Evolutionary conservation across 305 asterid species (phyloP).

Genomic region (Fraxinus xanthoxyloides): DNA sequence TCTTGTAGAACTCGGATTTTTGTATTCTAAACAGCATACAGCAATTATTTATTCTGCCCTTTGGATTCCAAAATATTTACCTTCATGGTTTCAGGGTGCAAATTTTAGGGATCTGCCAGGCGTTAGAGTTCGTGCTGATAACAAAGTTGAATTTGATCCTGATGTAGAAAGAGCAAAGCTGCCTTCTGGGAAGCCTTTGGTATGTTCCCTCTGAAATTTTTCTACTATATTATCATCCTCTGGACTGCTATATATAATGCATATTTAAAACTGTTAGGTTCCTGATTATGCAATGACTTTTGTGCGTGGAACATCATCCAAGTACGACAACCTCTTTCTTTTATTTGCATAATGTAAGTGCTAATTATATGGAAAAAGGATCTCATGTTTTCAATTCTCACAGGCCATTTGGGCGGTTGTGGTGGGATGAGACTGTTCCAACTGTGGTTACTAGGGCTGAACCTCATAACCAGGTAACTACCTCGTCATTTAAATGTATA

Average conservation of each 20-base stretch:
- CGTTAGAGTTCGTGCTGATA: conserved; percentile 53
- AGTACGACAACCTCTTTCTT: conserved; percentile 23
- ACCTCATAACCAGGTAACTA: conserved; percentile 48
- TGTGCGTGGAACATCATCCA: conserved; percentile 40
- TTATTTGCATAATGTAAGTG: not conserved
- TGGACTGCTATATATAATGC: not conserved
- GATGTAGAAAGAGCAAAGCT: conserved; percentile 36
- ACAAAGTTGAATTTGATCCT: conserved; percentile 72
- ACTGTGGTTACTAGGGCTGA: conserved; percentile 77
- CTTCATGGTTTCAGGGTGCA: conserved; percentile 48
- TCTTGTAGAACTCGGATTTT: not conserved
- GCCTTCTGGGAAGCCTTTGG: conserved; percentile 80
- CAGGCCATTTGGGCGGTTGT: conserved; percentile 89
- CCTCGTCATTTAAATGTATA: not conserved
- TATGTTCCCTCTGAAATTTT: conserved; percentile 25
- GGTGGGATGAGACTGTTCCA: conserved; percentile 96
- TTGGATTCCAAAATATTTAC: not conserved
- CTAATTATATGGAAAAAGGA: not conserved
- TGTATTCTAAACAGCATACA: not conserved
- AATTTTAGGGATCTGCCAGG: conserved; percentile 69
- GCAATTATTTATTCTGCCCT: not conserved
- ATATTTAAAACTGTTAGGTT: conserved; percentile 29
- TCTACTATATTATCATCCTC: not conserved
- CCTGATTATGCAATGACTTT: conserved; percentile 81
- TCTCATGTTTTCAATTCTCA: not conserved